Evolutionary conservation across 2,329 filamentous ascomycete genomes (phyloP).

Genomic region (Ilyonectria sp.): DNA sequence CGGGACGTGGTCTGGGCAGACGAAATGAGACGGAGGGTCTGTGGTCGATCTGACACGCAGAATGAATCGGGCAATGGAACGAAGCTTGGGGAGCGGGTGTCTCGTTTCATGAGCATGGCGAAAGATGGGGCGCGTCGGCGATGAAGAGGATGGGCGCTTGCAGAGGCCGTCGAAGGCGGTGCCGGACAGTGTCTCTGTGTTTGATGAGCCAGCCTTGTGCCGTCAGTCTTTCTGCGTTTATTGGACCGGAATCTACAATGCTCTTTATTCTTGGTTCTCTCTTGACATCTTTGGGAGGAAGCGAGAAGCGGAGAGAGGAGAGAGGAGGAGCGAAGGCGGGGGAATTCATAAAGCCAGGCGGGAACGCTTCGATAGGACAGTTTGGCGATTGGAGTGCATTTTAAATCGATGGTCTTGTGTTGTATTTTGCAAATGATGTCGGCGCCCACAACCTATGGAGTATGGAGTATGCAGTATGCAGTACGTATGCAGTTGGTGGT

Average conservation of each 20-base stretch:
- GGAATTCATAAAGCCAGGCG: slow-evolving; percentile 56
- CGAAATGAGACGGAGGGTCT: slow-evolving; percentile 29
- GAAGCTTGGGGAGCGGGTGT: slow-evolving; percentile 41
- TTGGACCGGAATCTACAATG: slow-evolving; percentile 47
- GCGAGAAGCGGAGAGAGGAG: slow-evolving; percentile 21
- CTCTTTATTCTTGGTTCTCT: slow-evolving; percentile 44
- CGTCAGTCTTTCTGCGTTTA: slow-evolving; percentile 36
- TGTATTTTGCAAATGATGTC: slow-evolving; percentile 39
- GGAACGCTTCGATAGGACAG: slow-evolving; percentile 63
- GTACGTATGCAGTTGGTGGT: background rate
- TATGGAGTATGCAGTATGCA: background rate
- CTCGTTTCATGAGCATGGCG: slow-evolving; percentile 41
- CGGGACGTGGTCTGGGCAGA: slow-evolving; percentile 33
- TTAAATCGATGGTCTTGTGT: slow-evolving; percentile 55
- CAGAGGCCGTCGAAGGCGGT: slow-evolving; percentile 25
- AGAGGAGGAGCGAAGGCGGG: slow-evolving; percentile 35
- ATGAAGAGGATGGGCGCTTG: slow-evolving; percentile 27
- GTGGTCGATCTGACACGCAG: slow-evolving; percentile 38
- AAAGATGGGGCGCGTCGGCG: slow-evolving; percentile 31
- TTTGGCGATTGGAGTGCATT: slow-evolving; percentile 68
- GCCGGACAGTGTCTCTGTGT: slow-evolving; percentile 28
- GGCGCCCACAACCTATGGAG: background rate
- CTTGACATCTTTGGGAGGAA: slow-evolving; percentile 30
- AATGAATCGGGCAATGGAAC: slow-evolving; percentile 42
- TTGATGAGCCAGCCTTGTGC: slow-evolving; percentile 35